phyloP scores from a whole-genome alignment of 2,329 filamentous ascomycete genomes.

The Colletotrichum sansevieriae region DNA sequence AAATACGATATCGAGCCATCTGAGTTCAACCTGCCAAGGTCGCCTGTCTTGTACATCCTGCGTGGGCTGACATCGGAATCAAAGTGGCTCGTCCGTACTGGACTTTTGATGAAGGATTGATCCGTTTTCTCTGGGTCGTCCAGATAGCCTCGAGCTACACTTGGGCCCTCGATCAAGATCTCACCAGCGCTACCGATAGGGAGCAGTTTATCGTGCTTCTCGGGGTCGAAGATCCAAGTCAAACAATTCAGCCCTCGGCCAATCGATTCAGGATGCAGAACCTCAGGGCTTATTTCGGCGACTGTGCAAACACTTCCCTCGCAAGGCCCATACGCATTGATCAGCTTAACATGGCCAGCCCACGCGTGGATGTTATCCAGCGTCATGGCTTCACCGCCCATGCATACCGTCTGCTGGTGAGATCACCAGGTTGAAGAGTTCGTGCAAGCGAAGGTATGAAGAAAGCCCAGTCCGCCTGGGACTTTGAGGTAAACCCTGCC shows the following conservation, averaged over 20 bases:
- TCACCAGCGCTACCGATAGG: slow-evolving; percentile 47
- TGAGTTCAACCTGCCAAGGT: slow-evolving; percentile 26
- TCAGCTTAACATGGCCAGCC: slow-evolving; percentile 24
- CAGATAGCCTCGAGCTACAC: slow-evolving; percentile 44
- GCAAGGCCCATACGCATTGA: slow-evolving; percentile 34
- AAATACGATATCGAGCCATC: slow-evolving; percentile 33
- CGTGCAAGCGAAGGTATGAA: slow-evolving; percentile 35
- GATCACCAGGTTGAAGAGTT: slow-evolving; percentile 19
- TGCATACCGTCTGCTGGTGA: slow-evolving; percentile 25
- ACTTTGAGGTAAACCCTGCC: slow-evolving; percentile 10
- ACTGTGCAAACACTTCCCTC: slow-evolving; percentile 39
- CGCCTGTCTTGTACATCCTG: slow-evolving; percentile 40
- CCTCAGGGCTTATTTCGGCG: slow-evolving; percentile 3
- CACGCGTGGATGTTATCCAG: slow-evolving; percentile 17
- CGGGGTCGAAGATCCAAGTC: slow-evolving; percentile 46
- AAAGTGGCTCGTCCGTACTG: slow-evolving; percentile 11
- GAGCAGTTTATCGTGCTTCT: slow-evolving; percentile 43
- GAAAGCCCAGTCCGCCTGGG: slow-evolving; percentile 31
- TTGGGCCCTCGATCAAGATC: slow-evolving; percentile 47
- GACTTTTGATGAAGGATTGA: slow-evolving; percentile 22
- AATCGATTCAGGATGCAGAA: slow-evolving; percentile 16
- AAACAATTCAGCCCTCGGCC: slow-evolving; percentile 25
- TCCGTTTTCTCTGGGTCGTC: slow-evolving; percentile 12
- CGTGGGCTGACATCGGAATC: not conserved
- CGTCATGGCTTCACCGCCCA: slow-evolving; percentile 36